Evolutionary conservation across 768 basidiomycete genomes (phyloP).

Genomic region (Trametopsis cervina): DNA sequence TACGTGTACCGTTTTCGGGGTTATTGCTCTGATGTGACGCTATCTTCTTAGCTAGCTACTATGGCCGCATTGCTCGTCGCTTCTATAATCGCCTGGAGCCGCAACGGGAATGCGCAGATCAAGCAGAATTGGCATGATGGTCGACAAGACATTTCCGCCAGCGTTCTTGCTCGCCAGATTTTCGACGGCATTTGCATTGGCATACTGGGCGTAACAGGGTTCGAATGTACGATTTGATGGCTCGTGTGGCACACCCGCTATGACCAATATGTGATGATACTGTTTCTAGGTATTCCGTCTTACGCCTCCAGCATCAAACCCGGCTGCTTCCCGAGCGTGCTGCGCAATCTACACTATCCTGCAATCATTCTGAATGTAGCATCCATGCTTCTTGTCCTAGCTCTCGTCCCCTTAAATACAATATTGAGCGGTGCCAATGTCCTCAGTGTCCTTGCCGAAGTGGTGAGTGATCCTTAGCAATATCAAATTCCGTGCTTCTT

Average conservation of each 20-base stretch:
- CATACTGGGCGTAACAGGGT: conserved; percentile 67
- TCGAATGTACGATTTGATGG: conserved; percentile 41
- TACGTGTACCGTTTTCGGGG: conserved; percentile 24
- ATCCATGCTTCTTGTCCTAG: conserved; percentile 55
- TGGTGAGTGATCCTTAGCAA: conserved; percentile 36
- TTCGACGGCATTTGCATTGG: conserved; percentile 67
- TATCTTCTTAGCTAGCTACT: conserved; percentile 38
- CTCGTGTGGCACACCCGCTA: background rate
- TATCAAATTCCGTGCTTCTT: background rate
- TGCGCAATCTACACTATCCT: conserved; percentile 59
- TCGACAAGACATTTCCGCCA: conserved; percentile 22
- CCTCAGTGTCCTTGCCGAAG: conserved; percentile 56
- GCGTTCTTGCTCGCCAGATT: conserved; percentile 35
- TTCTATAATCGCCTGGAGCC: conserved; percentile 44
- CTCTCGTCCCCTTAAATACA: conserved; percentile 45
- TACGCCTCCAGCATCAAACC: conserved; percentile 57
- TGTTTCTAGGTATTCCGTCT: conserved; percentile 47
- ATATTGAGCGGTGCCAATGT: conserved; percentile 51
- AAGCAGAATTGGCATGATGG: conserved; percentile 47
- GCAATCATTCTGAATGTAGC: conserved; percentile 48
- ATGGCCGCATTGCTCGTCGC: conserved; percentile 50
- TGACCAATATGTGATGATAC: background rate
- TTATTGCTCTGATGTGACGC: background rate
- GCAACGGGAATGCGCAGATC: conserved; percentile 40
- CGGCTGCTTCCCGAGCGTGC: conserved; percentile 47